Conservation (phyloP, 176 grass and related monocot species). For the Ananas comosus region DNA sequence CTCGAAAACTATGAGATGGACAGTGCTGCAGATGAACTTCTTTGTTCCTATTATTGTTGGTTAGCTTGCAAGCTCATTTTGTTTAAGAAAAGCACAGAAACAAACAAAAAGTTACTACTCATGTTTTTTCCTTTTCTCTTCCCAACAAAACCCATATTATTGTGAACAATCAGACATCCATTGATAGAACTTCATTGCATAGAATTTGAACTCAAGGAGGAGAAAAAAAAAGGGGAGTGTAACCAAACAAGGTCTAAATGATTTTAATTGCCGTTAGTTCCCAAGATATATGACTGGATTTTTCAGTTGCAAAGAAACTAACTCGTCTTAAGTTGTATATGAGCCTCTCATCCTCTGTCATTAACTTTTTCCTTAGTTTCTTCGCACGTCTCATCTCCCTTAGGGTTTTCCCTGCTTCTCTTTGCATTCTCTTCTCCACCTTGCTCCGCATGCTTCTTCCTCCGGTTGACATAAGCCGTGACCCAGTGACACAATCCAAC, state of each 20-base stretch:
- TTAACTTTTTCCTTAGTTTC: slow-evolving; percentile 91
- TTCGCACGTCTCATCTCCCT: slow-evolving; percentile 74
- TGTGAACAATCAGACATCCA: too few relatives aligned
- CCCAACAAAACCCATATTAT: too few relatives aligned
- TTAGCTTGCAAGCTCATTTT: too few relatives aligned
- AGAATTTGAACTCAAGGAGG: too few relatives aligned
- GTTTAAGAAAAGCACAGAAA: too few relatives aligned
- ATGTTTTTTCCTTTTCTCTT: too few relatives aligned
- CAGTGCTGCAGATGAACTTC: too few relatives aligned
- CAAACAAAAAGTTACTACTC: too few relatives aligned
- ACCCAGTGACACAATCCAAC: slow-evolving; percentile 11
- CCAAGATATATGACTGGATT: neutral
- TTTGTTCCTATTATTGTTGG: too few relatives aligned
- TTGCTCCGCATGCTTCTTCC: slow-evolving; percentile 91
- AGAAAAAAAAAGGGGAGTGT: too few relatives aligned
- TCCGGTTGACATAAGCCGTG: slow-evolving; percentile 70
- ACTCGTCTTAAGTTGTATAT: slow-evolving; percentile 85
- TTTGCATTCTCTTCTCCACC: slow-evolving; percentile 86
- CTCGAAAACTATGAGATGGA: too few relatives aligned
- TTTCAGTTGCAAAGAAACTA: neutral
- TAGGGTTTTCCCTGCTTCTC: slow-evolving; percentile 83
- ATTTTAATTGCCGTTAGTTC: neutral
- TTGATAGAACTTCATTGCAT: too few relatives aligned
- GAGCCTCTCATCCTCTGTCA: slow-evolving; percentile 90
- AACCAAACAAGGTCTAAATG: neutral